These are phyloP conservation scores for Rhodotorula sp. DNA, from an alignment of 1,284 basidiomycete genomes.

Conservation along the genomic window DNA sequence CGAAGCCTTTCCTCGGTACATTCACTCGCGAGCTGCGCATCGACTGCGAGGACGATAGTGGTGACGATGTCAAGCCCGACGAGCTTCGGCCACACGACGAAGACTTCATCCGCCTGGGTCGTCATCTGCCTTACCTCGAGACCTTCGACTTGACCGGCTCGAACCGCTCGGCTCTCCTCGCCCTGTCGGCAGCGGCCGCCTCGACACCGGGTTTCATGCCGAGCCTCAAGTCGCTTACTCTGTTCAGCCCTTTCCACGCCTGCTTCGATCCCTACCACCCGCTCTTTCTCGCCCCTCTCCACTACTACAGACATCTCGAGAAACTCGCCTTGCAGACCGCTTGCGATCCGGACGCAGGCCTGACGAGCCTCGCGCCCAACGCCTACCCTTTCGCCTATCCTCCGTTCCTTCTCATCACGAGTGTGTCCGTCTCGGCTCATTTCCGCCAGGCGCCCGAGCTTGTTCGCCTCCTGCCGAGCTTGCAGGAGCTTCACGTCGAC, in stretches of 20 bases:
- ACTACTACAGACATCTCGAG: too few relatives aligned
- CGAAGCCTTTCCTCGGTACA: too few relatives aligned
- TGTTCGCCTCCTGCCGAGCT: too few relatives aligned
- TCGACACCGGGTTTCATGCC: neutral
- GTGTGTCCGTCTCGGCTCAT: too few relatives aligned
- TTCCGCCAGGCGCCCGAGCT: too few relatives aligned
- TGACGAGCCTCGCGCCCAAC: too few relatives aligned
- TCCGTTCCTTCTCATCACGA: too few relatives aligned
- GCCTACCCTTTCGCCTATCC: too few relatives aligned
- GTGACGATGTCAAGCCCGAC: neutral
- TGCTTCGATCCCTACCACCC: neutral
- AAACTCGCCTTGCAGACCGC: too few relatives aligned
- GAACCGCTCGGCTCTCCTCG: neutral
- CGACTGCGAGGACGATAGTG: neutral
- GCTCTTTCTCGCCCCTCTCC: neutral
- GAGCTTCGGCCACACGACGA: neutral
- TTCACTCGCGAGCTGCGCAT: too few relatives aligned
- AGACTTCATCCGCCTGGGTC: neutral
- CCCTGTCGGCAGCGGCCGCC: neutral
- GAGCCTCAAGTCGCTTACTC: neutral
- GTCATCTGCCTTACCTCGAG: neutral
- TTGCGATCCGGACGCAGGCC: too few relatives aligned
- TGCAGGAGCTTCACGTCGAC: too few relatives aligned
- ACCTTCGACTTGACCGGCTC: neutral
- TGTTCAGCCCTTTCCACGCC: neutral